Conservation (phyloP, 164 flowering plant genomes). For the Annona squamosa region DNA sequence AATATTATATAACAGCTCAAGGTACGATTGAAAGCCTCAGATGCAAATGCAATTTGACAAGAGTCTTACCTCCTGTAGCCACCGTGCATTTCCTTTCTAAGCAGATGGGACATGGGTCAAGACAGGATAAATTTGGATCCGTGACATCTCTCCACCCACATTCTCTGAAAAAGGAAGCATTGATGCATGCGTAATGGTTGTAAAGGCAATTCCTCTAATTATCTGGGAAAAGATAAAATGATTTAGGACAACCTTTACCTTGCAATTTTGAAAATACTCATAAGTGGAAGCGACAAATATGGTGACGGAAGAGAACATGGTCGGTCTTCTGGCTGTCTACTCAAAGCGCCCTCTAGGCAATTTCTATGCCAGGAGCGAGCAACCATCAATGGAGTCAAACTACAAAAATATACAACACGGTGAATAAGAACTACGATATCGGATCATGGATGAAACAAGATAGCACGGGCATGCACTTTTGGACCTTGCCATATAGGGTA, state of each 20-base stretch:
- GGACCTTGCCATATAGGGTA: no score
- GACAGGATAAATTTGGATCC: constrained; percentile 35
- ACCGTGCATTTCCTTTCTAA: constrained; percentile 84
- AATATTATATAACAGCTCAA: background rate
- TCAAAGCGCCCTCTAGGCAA: constrained; percentile 59
- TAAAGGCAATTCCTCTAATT: background rate
- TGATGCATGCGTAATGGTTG: background rate
- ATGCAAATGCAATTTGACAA: background rate
- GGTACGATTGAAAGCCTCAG: background rate
- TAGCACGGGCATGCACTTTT: no score
- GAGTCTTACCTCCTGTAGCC: constrained; percentile 67
- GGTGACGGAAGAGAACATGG: constrained; percentile 47
- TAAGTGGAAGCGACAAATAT: constrained; percentile 72
- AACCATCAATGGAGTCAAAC: constrained; percentile 90
- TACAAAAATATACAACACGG: constrained; percentile 16
- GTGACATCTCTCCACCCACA: constrained; percentile 63
- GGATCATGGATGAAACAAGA: background rate
- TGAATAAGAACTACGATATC: background rate
- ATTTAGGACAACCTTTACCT: constrained; percentile 34
- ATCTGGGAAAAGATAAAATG: background rate
- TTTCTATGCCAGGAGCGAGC: constrained; percentile 89
- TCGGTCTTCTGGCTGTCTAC: constrained; percentile 31
- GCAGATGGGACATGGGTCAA: constrained; percentile 87
- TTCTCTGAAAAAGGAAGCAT: constrained; percentile 44
- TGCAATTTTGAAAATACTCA: constrained; percentile 77